These are phyloP conservation scores for Eragrostis curvula DNA, from an alignment of 176 grass and related monocot genomes.

Conservation along the genomic window DNA sequence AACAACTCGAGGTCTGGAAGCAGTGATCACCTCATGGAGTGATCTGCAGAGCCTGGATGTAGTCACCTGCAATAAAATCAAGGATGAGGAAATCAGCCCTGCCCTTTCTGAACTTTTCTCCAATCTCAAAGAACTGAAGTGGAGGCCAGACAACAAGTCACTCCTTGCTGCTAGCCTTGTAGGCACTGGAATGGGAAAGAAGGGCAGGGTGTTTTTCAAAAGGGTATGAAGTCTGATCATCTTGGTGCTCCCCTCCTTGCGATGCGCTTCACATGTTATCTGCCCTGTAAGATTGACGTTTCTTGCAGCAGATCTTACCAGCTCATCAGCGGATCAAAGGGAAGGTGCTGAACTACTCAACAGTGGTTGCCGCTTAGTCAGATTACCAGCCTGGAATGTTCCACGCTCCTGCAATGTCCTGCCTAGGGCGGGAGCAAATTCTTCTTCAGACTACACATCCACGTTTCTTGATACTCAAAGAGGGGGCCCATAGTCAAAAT, in stretches of 20 bases:
- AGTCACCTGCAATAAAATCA: slow-evolving; percentile 78
- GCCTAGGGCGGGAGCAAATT: not conserved
- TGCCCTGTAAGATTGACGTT: slow-evolving; percentile 46
- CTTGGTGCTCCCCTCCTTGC: slow-evolving; percentile 42
- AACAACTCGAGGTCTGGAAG: slow-evolving; percentile 76
- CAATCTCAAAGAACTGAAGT: slow-evolving; percentile 92
- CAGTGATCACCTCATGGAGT: slow-evolving; percentile 73
- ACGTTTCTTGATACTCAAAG: not conserved
- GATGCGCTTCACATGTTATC: slow-evolving; percentile 48
- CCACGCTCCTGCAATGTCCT: not conserved
- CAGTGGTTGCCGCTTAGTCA: slow-evolving; percentile 34
- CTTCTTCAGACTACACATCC: not conserved
- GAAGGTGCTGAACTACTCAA: slow-evolving; percentile 48
- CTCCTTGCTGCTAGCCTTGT: slow-evolving; percentile 60
- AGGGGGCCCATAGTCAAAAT: not conserved
- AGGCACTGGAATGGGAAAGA: slow-evolving; percentile 83
- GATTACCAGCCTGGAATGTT: slow-evolving; percentile 22
- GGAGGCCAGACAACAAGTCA: slow-evolving; percentile 82
- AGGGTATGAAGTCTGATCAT: slow-evolving; percentile 70
- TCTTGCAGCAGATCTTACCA: slow-evolving; percentile 73
- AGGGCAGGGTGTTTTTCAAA: slow-evolving; percentile 93
- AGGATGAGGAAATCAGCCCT: slow-evolving; percentile 76
- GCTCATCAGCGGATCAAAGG: slow-evolving; percentile 65
- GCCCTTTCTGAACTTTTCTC: slow-evolving; percentile 83
- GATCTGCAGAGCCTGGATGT: slow-evolving; percentile 78